Conservation (phyloP, 257 asterid genomes). For the Thymus quinquecostatus region DNA sequence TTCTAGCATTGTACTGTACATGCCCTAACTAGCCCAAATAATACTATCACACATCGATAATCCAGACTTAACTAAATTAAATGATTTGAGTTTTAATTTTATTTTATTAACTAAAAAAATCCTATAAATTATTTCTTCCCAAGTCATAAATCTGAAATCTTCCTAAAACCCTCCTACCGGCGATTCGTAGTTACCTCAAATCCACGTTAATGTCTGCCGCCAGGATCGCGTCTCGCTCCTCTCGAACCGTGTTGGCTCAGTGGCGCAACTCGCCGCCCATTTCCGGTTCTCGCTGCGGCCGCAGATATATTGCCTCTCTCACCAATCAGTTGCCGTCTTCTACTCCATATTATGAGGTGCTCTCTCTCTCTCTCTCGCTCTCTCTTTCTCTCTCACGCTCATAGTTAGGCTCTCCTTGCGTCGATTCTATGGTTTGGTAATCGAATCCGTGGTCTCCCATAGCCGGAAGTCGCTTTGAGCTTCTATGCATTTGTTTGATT, state of each 20-base stretch:
- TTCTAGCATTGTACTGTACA: no score
- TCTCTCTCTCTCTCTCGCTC: not conserved
- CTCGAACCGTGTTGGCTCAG: slow-evolving; percentile 41
- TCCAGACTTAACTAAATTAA: no score
- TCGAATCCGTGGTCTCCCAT: no score
- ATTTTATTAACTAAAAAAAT: no score
- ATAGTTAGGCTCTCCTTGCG: slow-evolving; percentile 27
- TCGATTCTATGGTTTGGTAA: no score
- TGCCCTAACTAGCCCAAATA: no score
- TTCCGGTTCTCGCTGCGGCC: slow-evolving; percentile 33
- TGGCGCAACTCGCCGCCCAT: slow-evolving; percentile 47
- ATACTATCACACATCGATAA: no score
- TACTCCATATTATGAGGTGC: slow-evolving; percentile 45
- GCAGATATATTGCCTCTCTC: slow-evolving; percentile 31
- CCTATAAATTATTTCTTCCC: not conserved
- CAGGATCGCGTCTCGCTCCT: slow-evolving; percentile 51
- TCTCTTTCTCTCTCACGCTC: not conserved
- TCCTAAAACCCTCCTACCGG: not conserved
- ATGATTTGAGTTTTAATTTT: no score
- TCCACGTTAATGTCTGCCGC: slow-evolving; percentile 43
- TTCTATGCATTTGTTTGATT: no score
- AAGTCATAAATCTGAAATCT: not conserved
- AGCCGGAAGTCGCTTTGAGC: no score
- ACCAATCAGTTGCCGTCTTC: slow-evolving; percentile 40
- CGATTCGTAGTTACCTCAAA: not conserved